Conservation (phyloP, 495 filamentous ascomycete species). For the Hyaloscypha variabilis region DNA sequence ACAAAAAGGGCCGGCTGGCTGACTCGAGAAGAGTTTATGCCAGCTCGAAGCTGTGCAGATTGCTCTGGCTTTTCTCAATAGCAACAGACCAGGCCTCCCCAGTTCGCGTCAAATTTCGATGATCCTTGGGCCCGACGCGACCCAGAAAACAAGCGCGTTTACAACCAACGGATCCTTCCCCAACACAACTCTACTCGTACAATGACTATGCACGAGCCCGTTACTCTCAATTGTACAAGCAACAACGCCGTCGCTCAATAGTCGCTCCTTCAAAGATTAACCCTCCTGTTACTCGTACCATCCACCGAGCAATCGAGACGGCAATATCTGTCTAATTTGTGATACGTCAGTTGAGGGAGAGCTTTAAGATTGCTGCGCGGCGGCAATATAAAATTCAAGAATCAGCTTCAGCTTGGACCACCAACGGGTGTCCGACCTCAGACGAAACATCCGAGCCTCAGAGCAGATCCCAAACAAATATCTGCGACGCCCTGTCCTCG, state of each 20-base stretch:
- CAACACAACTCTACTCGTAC: neutral
- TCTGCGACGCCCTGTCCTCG: neutral
- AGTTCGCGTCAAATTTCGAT: neutral
- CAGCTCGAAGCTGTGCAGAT: neutral
- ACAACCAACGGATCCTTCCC: neutral
- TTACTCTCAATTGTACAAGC: neutral
- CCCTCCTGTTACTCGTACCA: too few species aligned
- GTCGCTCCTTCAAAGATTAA: neutral
- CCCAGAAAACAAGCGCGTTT: neutral
- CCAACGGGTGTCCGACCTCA: neutral
- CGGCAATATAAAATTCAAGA: neutral
- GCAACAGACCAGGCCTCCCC: neutral
- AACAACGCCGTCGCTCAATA: neutral
- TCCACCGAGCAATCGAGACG: neutral
- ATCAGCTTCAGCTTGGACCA: constrained; percentile 14
- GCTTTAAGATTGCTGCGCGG: neutral
- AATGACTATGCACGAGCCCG: neutral
- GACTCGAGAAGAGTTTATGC: neutral
- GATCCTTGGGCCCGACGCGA: neutral
- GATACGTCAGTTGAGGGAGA: neutral
- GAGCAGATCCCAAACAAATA: constrained; percentile 4
- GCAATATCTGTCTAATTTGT: neutral
- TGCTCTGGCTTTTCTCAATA: neutral
- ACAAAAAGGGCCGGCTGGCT: neutral
- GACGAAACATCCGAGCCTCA: constrained; percentile 14